Base-by-base conservation (phyloP, 2,329 filamentous ascomycete genomes). In the Diplodia seriata region DNA sequence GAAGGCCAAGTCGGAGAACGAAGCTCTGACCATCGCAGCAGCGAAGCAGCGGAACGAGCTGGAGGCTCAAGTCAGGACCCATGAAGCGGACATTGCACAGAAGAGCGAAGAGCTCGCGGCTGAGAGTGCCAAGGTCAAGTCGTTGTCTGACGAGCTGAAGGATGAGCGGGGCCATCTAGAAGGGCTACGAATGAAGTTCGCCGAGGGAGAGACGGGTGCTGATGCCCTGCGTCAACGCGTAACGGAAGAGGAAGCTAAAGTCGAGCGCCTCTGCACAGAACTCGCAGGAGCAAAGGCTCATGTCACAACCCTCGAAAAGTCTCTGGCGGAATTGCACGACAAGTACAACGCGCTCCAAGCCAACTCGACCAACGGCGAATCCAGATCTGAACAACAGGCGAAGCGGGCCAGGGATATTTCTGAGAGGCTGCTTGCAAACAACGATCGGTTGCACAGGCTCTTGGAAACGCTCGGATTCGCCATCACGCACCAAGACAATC, bases 401-500 rank as follows among this genome's bases (percentile, higher is more conserved):
- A 83, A 85, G 64, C 90, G 89, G 70, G 90, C 92, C 5, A 93
- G 92, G 76, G 92, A 97, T 70, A 83, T 98, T 14, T 96, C 93
- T 1, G 91, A 93, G 74, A 88, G 90, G 67, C 84, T 97, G 4
- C 96, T 92, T 76, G 85, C 88, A 1, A 92, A 97, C 70, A 94
- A 95, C 70, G 91, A 96, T 72, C 90, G 92, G 29, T 84, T 97
- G n/a, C 87, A 87, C 69, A 89, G 90, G 63, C 87, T 99, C 57
- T 84, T 99, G 0, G 94, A 98, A 75, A 88, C 93, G 36, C 85
- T 98, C 4, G 94, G 94, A 14, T 97, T 95, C 75, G 89, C 90
- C 0, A 86, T 98, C 18, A 88, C 88, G 2, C 89, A 92, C 40
- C 89, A 93, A 70, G 89, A 90, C 50, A 87, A 88, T 26, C 84